Evolutionary conservation across 257 asterid species (phyloP).

Genomic region (Striga asiatica): DNA sequence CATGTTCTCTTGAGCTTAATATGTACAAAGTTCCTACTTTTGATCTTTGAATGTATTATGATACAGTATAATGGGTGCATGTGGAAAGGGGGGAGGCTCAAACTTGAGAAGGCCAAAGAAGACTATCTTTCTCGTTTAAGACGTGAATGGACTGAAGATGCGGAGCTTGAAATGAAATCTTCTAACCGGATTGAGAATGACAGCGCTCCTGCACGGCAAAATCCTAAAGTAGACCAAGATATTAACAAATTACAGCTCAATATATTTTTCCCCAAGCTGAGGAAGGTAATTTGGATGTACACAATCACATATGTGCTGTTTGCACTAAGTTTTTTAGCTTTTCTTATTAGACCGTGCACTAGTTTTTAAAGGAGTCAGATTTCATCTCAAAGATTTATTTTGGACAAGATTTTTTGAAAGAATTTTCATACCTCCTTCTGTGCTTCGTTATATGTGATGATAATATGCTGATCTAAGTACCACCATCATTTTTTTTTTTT

Average conservation of each 20-base stretch:
- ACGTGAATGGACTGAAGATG: slow-evolving; percentile 77
- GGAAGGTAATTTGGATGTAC: slow-evolving; percentile 42
- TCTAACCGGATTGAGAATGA: slow-evolving; percentile 22
- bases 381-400: not conserved
- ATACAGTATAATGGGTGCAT: slow-evolving; percentile 83
- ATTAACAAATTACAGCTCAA: slow-evolving; percentile 44
- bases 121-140: slow-evolving; percentile 42
- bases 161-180: slow-evolving; percentile 29
- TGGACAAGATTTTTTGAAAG: not conserved
- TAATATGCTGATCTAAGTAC: slow-evolving; percentile 13
- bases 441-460: not conserved
- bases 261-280: slow-evolving; percentile 63
- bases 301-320: not conserved
- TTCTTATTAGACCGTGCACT: not conserved
- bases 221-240: slow-evolving; percentile 27
- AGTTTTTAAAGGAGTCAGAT: not conserved
- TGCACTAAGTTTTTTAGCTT: not conserved
- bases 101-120: slow-evolving; percentile 87
- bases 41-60: slow-evolving; percentile 11
- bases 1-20: not conserved
- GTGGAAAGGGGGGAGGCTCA: slow-evolving; percentile 92
- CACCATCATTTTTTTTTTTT: slow-evolving; percentile 11
- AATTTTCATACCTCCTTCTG: not conserved
- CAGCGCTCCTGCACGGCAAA: slow-evolving; percentile 19
- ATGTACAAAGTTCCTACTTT: slow-evolving; percentile 7